Conservation (phyloP, 2,329 filamentous ascomycete genomes). For the Bipolaris cookei region DNA sequence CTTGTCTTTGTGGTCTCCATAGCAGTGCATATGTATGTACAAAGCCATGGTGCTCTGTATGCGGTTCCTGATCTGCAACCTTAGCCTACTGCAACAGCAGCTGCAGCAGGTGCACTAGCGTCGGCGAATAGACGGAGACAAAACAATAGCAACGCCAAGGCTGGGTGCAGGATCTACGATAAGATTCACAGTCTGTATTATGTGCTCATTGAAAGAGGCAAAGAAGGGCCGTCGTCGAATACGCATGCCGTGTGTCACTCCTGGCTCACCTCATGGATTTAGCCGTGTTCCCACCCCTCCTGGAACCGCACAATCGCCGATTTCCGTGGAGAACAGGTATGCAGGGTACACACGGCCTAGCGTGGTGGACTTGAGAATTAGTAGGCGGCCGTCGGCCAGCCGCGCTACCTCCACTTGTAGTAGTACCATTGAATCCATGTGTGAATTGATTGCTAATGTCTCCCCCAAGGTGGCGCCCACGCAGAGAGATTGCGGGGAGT, state of each 20-base stretch:
- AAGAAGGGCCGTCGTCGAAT: neutral
- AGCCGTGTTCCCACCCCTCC: neutral
- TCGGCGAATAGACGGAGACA: constrained; percentile 8
- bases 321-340: constrained; percentile 14
- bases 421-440: constrained; percentile 20
- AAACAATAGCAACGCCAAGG: neutral
- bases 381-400: constrained; percentile 19
- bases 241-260: neutral
- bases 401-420: constrained; percentile 15
- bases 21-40: neutral
- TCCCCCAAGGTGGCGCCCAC: constrained; percentile 12
- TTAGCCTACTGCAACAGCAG: constrained; percentile 3
- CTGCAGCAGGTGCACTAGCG: constrained; percentile 11
- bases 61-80: constrained; percentile 17
- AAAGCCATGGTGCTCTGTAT: neutral
- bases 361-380: constrained; percentile 3
- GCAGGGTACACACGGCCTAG: constrained; percentile 8
- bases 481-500: constrained; percentile 14
- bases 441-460: constrained; percentile 29
- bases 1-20: neutral
- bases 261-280: neutral
- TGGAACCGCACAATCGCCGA: constrained; percentile 12
- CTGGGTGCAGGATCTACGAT: neutral
- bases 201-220: constrained; percentile 11
- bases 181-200: neutral